A percentile compares a stretch with the other conserved stretches of the same genome.
Conservation (phyloP, 805 yeast genomes). For the Metschnikowia anglica region DNA sequence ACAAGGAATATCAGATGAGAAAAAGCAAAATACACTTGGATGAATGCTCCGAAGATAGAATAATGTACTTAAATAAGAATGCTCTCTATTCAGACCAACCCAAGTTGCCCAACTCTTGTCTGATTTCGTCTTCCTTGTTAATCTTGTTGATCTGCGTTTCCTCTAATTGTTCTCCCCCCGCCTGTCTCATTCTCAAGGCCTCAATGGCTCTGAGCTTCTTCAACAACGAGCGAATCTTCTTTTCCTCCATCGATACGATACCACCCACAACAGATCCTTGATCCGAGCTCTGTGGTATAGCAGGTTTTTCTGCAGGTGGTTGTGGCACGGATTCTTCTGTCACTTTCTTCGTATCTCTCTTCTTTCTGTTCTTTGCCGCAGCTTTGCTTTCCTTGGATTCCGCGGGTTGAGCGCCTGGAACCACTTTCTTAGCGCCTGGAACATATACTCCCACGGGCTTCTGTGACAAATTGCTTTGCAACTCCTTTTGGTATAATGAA, state of each 20-base stretch:
- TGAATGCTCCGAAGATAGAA: neutral
- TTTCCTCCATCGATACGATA: constrained; percentile 76
- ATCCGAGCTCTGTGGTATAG: constrained; percentile 7
- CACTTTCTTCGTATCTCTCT: constrained; percentile 60
- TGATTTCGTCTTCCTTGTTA: constrained; percentile 77
- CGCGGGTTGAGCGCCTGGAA: constrained; percentile 54
- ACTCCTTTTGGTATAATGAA: constrained; percentile 59
- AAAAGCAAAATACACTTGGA: no score
- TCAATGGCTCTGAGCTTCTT: constrained; percentile 97
- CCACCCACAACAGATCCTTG: constrained; percentile 56
- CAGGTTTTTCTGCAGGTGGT: constrained; percentile 19
- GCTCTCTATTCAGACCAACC: constrained; percentile 55
- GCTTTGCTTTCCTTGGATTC: constrained; percentile 53
- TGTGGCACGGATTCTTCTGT: constrained; percentile 12
- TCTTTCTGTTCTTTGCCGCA: constrained; percentile 73
- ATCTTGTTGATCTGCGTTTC: constrained; percentile 91
- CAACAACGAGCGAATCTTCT: constrained; percentile 82
- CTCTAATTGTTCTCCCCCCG: constrained; percentile 79
- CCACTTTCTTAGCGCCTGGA: constrained; percentile 34
- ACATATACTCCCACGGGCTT: constrained; percentile 21
- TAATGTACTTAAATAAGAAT: neutral
- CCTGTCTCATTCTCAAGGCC: constrained; percentile 80
- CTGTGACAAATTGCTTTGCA: constrained; percentile 25
- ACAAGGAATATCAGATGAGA: no score
- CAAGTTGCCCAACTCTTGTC: constrained; percentile 66